Base-by-base conservation (phyloP, 306 rosid genomes). In the Crataegus laevigata region DNA sequence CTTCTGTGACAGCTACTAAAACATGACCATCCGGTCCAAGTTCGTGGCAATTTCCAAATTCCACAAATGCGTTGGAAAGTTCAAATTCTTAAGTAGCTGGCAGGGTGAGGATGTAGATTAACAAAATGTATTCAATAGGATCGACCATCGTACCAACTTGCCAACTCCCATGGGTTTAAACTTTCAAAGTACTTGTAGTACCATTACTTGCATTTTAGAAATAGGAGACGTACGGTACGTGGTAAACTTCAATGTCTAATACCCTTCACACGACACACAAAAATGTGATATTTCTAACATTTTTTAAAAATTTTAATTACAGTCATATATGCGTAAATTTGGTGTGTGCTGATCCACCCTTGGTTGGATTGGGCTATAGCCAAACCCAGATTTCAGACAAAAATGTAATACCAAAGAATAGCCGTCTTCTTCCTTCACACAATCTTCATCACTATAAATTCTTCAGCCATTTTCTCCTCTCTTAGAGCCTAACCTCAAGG, bases 11-110 rank as follows among this genome's bases (percentile, higher is more conserved):
- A 76, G 78, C 77, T 75, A 21, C 66, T 68, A 72, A 43, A 68
- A 11, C 58, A 3, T 24, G 65, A 21, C 10, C 24, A 30, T 17
- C 24, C 59, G 79, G 79, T 66, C 77, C 81, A 69, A 36, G 63
- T 77, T 86, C 85, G 54, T 25, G 65, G 78, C 83, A 80, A 65
- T 63, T 85, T 86, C 86, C 83, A 1, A 8, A 43, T 61, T 71
- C 40, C 66, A 77, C 25, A 25, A 47, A 19, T 74, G 86, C 76
- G 87, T 80, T 85, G 89, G 78, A 86, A 86, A 86, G 93, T 87
- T 78, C 71, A 78, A 71, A 83, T 73, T 76, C 65, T 78, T 79
- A 75, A 66, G 81, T 75, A 60, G 80, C 79, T 79, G 84, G 81
- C 84, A 52, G 24, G 18, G 38, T 26, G 19, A 38, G 59, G 72